Percentiles rank a stretch among this genome's conserved stretches.
phyloP scores from a whole-genome alignment of 2,329 filamentous ascomycete genomes.

The Trichoderma koningii region DNA sequence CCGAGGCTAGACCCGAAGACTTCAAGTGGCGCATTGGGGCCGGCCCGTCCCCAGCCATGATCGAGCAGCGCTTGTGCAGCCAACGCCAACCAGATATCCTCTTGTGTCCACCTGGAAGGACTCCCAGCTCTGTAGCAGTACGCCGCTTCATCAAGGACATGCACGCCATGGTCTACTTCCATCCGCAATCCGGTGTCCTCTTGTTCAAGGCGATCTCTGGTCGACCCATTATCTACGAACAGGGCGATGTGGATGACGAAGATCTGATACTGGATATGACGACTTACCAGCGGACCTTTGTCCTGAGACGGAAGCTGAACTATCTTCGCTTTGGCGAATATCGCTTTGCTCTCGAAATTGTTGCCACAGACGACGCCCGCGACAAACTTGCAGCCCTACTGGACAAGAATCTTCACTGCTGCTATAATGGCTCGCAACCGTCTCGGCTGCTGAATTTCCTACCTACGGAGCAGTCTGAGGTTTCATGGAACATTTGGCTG shows the following conservation, averaged over 20 bases:
- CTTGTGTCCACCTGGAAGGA: neutral
- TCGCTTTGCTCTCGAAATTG: conserved; percentile 2
- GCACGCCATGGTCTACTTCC: conserved; percentile 11
- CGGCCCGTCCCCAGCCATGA: neutral
- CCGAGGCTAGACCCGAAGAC: neutral
- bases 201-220: neutral
- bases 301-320: conserved; percentile 3
- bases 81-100: conserved; percentile 1
- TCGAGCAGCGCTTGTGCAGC: conserved; percentile 5
- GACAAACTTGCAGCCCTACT: neutral
- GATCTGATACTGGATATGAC: neutral
- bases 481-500: conserved; percentile 8
- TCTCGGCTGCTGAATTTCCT: neutral
- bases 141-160: conserved; percentile 18
- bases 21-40: conserved; percentile 14
- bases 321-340: conserved; percentile 1
- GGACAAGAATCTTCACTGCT: neutral
- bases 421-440: neutral
- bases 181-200: conserved; percentile 7
- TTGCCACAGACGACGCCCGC: neutral
- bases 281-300: neutral
- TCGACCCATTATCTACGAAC: conserved; percentile 17
- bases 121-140: conserved; percentile 1
- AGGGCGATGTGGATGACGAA: neutral
- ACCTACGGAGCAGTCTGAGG: neutral